Percentiles rank a stretch among this genome's conserved stretches.
Evolutionary conservation across 2,329 filamentous ascomycete species (phyloP).

Genomic region (Thielaviopsis punctulata): DNA sequence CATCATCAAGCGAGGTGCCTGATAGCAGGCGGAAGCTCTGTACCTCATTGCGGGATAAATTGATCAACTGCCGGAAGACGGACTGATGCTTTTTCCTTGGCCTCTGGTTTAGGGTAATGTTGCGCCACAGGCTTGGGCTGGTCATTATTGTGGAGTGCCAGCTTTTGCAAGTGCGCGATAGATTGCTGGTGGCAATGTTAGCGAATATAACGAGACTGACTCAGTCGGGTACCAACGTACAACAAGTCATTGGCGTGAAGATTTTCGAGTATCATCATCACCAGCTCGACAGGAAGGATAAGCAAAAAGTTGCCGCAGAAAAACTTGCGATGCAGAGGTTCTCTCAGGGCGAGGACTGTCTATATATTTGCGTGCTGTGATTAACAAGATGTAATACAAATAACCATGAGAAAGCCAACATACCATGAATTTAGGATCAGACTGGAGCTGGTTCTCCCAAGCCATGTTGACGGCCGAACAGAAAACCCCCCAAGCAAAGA

Average conservation of each 20-base stretch:
- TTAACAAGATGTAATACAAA: not conserved
- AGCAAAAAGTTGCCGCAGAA: constrained; percentile 3
- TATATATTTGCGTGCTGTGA: not conserved
- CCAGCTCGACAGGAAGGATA: constrained; percentile 8
- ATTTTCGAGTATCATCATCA: constrained; percentile 1
- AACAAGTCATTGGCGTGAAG: constrained; percentile 1
- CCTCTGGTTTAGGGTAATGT: not conserved
- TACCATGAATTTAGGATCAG: not conserved
- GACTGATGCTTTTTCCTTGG: not conserved
- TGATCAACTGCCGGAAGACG: not conserved
- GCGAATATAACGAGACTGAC: too few species aligned
- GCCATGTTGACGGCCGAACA: constrained; percentile 22
- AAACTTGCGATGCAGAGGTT: constrained; percentile 3
- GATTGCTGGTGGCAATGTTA: not conserved
- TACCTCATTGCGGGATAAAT: not conserved
- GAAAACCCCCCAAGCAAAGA: constrained; percentile 25
- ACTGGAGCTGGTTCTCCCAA: constrained; percentile 15
- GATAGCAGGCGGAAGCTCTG: not conserved
- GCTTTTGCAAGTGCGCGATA: not conserved
- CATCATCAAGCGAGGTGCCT: not conserved
- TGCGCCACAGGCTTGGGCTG: not conserved
- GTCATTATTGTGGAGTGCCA: not conserved
- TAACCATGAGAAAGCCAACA: not conserved
- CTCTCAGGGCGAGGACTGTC: constrained; percentile 5
- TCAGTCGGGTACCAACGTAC: too few species aligned